These are phyloP conservation scores for Penicillium longicatenatum DNA, from an alignment of 495 filamentous ascomycete genomes.

Conservation along the genomic window DNA sequence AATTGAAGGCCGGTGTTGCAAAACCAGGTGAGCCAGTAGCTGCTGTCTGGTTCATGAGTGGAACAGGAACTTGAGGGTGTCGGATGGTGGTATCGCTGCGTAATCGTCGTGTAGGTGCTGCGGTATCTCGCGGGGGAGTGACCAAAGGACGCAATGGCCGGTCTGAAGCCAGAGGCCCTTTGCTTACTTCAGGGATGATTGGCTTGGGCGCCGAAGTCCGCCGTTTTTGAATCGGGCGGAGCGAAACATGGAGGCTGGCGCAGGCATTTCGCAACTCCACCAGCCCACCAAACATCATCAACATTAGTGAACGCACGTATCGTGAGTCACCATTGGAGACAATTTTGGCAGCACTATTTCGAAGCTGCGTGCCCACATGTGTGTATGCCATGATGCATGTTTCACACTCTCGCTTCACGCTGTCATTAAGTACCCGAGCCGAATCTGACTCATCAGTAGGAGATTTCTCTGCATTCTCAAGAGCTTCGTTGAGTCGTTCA, in stretches of 20 bases:
- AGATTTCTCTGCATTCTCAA: conserved; percentile 62
- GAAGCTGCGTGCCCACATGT: conserved; percentile 70
- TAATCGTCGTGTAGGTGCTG: conserved; percentile 48
- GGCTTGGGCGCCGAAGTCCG: conserved; percentile 28
- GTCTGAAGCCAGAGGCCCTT: conserved; percentile 26
- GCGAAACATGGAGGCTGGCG: conserved; percentile 39
- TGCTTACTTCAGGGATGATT: conserved; percentile 26
- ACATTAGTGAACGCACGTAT: conserved; percentile 78
- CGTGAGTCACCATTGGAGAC: conserved; percentile 73
- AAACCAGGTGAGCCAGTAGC: conserved; percentile 40
- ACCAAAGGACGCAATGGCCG: conserved; percentile 51
- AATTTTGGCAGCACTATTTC: conserved; percentile 68
- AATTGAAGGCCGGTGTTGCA: conserved; percentile 36
- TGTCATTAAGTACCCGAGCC: conserved; percentile 48
- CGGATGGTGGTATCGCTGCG: conserved; percentile 66
- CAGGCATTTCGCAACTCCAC: conserved; percentile 69
- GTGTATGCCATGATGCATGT: conserved; percentile 77
- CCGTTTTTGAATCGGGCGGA: conserved; percentile 24
- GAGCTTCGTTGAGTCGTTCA: conserved; percentile 70
- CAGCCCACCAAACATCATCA: conserved; percentile 78
- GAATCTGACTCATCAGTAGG: conserved; percentile 42
- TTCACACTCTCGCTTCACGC: conserved; percentile 64
- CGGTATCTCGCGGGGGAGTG: conserved; percentile 63
- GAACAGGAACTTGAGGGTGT: conserved; percentile 48
- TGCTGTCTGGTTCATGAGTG: conserved; percentile 29